These are phyloP conservation scores for Fraxinus anomala DNA, from an alignment of 257 asterid species.

Conservation along the genomic window DNA sequence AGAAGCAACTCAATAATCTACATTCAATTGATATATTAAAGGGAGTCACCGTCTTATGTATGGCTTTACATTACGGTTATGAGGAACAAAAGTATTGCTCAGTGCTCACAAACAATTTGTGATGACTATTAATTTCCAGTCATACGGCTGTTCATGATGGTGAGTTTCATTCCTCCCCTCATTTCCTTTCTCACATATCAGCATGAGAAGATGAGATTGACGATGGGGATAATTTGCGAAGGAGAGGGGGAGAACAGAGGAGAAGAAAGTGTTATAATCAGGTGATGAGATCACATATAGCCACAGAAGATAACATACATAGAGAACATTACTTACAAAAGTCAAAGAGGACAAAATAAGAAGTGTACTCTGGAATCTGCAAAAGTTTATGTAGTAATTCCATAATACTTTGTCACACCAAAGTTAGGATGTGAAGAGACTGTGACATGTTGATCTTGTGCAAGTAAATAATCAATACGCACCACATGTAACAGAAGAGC, in stretches of 20 bases:
- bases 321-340: neutral
- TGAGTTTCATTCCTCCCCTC: slow-evolving; percentile 1
- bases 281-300: neutral
- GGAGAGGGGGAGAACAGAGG: neutral
- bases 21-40: slow-evolving; percentile 1
- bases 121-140: neutral
- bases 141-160: slow-evolving; percentile 1
- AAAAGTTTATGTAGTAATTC: neutral
- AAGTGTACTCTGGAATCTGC: neutral
- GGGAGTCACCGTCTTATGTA: neutral
- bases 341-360: slow-evolving; percentile 6
- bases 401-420: neutral
- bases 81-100: neutral
- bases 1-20: neutral
- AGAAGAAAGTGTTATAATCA: neutral
- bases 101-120: neutral
- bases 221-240: neutral
- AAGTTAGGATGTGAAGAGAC: slow-evolving; percentile 5
- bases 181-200: neutral
- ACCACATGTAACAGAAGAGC: slow-evolving; percentile 95
- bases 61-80: slow-evolving; percentile 2
- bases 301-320: neutral
- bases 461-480: slow-evolving; percentile 31
- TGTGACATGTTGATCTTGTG: neutral
- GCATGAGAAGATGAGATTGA: slow-evolving; percentile 16